Percentiles rank a stretch among this genome's conserved stretches.
Evolutionary conservation across 306 rosid species (phyloP).

Genomic region (Rosa lucieae): DNA sequence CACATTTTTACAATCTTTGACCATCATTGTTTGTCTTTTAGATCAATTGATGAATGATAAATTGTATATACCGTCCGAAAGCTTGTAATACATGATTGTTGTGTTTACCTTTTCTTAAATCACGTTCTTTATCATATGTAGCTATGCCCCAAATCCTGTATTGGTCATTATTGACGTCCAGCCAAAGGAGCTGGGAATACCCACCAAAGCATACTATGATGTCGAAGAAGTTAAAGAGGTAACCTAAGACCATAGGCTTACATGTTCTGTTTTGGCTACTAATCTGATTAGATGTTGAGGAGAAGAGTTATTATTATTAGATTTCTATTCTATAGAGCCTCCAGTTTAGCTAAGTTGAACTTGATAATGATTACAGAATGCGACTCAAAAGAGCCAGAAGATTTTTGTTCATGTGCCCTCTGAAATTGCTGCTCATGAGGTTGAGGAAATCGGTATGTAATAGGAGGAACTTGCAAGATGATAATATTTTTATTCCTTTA

Average conservation of each 20-base stretch:
- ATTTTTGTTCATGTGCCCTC: constrained; percentile 83
- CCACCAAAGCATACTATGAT: constrained; percentile 91
- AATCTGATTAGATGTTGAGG: not conserved
- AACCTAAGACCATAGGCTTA: not conserved
- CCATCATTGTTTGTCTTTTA: not conserved
- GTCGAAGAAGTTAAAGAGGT: constrained; percentile 94
- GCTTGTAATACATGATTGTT: not conserved
- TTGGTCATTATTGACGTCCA: constrained; percentile 89
- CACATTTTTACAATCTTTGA: not conserved
- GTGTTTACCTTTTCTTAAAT: not conserved
- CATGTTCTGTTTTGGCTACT: not conserved
- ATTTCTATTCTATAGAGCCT: not conserved
- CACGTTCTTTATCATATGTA: constrained; percentile 25
- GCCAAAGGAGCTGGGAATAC: constrained; percentile 92
- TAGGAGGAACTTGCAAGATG: constrained; percentile 5
- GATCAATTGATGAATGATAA: not conserved
- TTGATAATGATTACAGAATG: constrained; percentile 55
- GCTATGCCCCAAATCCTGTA: constrained; percentile 84
- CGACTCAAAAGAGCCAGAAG: constrained; percentile 91
- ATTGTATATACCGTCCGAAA: not conserved
- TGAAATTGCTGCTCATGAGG: constrained; percentile 91
- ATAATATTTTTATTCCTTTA: not conserved
- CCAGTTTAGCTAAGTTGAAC: constrained; percentile 14
- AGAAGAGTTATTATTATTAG: not conserved
- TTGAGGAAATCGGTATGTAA: constrained; percentile 79